Evolutionary conservation across 208 protist species (phyloP), one percentile per base, ranked within the genome.

Genomic region (Trichomonas vaginalis): DNA sequence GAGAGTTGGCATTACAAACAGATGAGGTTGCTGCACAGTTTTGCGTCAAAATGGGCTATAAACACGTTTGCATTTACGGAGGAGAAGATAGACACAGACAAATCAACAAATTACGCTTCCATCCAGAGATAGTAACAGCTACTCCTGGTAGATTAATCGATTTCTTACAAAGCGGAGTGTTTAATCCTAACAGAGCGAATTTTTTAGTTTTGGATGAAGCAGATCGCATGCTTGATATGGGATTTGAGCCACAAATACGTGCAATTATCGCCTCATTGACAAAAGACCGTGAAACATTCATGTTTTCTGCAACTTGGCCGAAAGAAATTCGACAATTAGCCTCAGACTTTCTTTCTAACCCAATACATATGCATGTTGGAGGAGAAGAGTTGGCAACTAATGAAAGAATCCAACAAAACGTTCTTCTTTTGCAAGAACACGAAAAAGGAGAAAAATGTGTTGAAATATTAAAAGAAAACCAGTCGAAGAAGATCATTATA

Each of bases 351-450:
- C 97, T 99, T 37, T 49, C 96, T 48, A 97, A 98, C 96, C 99
- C 99, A 97, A 97, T 99, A 96, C 99, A 99, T 97, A 96, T 99
- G 32, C 98, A 98, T 95, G 98, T 99, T 47, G 99, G 99, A 90
- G 56, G 56, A 70, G 39, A 37, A 15, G 86, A 92, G 2, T 39
- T 92, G 0, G 95, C 96, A 0, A 97, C 97, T 12, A 97, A 97
- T 49, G 79, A 96, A 10, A 95, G 96, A 80, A 97, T 98, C 14
- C 87, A 45, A 48, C 97, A 97, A 96, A 95, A 96, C 21, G 51
- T 97, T 39, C 70, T 97, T 47, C 96, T 97, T 39, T 35, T 96
- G 6, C 95, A 95, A 23, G 97, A 97, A 42, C 87, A 96, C 17
- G 97, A 98, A 35, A 98, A 98, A 96, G 95, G 90, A 4, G 45